Base-by-base conservation (phyloP, 768 basidiomycete genomes). In the Agaricus subrufescens region DNA sequence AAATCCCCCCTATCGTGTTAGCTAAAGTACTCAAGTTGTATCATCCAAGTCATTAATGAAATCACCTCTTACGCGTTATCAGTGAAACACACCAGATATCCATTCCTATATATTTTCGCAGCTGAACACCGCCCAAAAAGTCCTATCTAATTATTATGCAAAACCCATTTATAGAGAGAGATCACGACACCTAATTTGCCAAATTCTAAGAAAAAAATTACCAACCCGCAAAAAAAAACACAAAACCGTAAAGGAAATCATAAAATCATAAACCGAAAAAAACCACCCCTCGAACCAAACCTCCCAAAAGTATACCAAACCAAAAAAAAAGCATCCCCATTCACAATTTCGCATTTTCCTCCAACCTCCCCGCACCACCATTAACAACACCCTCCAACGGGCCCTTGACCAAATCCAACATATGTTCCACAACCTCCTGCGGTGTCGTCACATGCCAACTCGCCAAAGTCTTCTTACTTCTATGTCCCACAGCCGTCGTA, bases 381-480 rank as follows among this genome's bases (percentile, higher is more conserved):
- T 29, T n/a, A 4, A 30, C 27, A 29, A 0, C 11, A 12, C 31
- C 10, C 3, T 19, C n/a, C 27, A 27, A 29, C 25, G 27, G 27
- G 4, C 42, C 73, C 51, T 74, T 75, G 27, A 84, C 83, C 56
- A 92, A 72, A 39, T 80, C 70, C 52, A 90, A 68, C 79, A 95
- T 83, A 61, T 88, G 82, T 7, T 89, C 89, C 25, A 96, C 84
- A 58, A 96, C 82, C 74, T 95, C 94, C 52, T 82, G 83, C 12
- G 95, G 91, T 46, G 86, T 84, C 58, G 90, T 92, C 51, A 97
- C 88, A 71, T 97, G 94, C 92, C 93, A 96, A 46, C 81, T 82
- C 19, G 94, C 95, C 49, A 94, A 74, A 47, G 95, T 98, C 63
- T 90, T 83, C 75, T 96, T 96, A 65, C 81, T 84, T 63, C 85